Conservation (phyloP, 768 basidiomycete genomes). For the Mycena haematopus region DNA sequence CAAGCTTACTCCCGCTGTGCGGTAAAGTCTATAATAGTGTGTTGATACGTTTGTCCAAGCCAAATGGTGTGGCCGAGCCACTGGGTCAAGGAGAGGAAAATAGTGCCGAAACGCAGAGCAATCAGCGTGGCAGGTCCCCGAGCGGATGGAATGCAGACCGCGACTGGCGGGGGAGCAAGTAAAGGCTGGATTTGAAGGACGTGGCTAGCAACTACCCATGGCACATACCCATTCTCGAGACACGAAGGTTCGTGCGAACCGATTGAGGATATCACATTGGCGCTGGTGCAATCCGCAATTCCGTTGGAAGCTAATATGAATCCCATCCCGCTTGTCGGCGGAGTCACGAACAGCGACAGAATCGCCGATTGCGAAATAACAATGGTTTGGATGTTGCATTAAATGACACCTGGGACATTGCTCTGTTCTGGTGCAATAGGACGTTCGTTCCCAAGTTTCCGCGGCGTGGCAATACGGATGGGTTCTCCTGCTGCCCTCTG, state of each 20-base stretch:
- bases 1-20: constrained; percentile 55
- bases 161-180: constrained; percentile 5
- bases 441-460: not conserved
- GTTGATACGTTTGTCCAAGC: constrained; percentile 52
- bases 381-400: not conserved
- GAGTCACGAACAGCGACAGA: too few relatives aligned
- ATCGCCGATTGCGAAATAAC: too few relatives aligned
- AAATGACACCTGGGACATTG: constrained; percentile 8
- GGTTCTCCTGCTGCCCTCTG: constrained; percentile 23
- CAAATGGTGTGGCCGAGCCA: constrained; percentile 42
- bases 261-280: not conserved
- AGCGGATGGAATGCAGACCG: constrained; percentile 15
- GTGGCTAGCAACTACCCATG: not conserved
- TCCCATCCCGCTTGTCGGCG: too few relatives aligned
- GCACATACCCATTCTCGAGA: not conserved
- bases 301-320: too few relatives aligned
- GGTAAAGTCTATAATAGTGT: constrained; percentile 47
- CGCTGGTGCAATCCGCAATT: not conserved
- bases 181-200: not conserved
- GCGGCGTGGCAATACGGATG: not conserved
- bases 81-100: constrained; percentile 41
- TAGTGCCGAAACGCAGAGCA: constrained; percentile 3
- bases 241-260: not conserved
- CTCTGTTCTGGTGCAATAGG: not conserved
- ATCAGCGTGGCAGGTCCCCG: not conserved